Evolutionary conservation across 2,329 filamentous ascomycete genomes (phyloP).

Genomic region (Mycosphaerella sp.): DNA sequence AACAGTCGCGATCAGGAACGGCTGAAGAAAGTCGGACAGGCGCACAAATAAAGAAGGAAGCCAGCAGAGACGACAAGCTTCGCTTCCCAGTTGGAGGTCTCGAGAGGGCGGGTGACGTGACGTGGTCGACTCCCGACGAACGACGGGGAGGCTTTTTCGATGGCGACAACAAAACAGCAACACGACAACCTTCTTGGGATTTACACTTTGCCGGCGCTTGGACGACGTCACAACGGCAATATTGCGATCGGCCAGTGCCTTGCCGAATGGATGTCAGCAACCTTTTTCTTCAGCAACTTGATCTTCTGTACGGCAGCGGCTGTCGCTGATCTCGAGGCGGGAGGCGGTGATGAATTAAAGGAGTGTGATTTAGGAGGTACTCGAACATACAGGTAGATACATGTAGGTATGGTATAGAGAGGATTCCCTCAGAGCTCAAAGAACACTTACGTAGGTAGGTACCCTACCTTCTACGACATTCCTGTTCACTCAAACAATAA

Average conservation of each 20-base stretch:
- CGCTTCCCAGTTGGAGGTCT: not conserved
- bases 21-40: slow-evolving; percentile 3
- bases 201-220: slow-evolving; percentile 4
- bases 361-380: not conserved
- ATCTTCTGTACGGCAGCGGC: not conserved
- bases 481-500: not conserved
- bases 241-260: slow-evolving; percentile 1
- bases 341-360: not conserved
- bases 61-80: not conserved
- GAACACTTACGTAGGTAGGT: too few relatives aligned
- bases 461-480: not conserved
- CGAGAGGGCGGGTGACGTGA: not conserved
- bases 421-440: not conserved
- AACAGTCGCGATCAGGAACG: not conserved
- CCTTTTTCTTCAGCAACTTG: not conserved
- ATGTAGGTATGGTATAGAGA: not conserved
- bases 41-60: not conserved
- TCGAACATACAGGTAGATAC: not conserved
- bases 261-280: too few relatives aligned
- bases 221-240: slow-evolving; percentile 1
- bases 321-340: too few relatives aligned
- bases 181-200: not conserved
- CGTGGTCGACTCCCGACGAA: slow-evolving; percentile 1
- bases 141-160: not conserved
- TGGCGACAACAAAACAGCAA: too few relatives aligned